These are phyloP conservation scores for Solanum bukasovii DNA, from an alignment of 257 asterid genomes.

Conservation along the genomic window DNA sequence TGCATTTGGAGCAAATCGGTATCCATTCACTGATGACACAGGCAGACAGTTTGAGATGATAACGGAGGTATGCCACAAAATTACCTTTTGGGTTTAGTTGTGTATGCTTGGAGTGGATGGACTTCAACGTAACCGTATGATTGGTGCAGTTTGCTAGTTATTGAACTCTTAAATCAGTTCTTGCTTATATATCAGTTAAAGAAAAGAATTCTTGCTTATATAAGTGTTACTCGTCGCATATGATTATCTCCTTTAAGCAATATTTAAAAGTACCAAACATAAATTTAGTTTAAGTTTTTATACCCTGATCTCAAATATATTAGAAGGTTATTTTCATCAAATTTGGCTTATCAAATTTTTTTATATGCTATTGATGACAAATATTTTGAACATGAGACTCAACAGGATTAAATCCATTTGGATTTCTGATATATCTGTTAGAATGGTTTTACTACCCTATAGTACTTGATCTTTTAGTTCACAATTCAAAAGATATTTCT, in stretches of 20 bases:
- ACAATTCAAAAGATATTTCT: neutral
- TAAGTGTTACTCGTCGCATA: neutral
- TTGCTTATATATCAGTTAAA: neutral
- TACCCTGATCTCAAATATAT: neutral
- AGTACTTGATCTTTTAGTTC: neutral
- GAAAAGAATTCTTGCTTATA: neutral
- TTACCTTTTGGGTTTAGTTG: neutral
- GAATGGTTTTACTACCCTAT: neutral
- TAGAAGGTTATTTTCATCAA: neutral
- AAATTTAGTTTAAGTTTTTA: neutral
- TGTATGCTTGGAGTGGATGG: neutral
- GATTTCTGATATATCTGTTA: neutral
- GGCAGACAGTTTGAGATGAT: conserved; percentile 41
- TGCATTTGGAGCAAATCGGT: conserved; percentile 60
- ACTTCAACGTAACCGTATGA: neutral
- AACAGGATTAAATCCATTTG: neutral
- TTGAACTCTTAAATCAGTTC: neutral
- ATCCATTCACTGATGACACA: conserved; percentile 45
- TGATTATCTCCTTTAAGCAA: neutral
- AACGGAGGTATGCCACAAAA: conserved; percentile 29
- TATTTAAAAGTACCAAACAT: neutral
- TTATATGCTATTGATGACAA: neutral
- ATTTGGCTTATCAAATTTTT: neutral
- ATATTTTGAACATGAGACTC: neutral
- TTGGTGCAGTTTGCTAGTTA: neutral